Conservation (phyloP, 345 rosid species). For the Acer yangbiense region DNA sequence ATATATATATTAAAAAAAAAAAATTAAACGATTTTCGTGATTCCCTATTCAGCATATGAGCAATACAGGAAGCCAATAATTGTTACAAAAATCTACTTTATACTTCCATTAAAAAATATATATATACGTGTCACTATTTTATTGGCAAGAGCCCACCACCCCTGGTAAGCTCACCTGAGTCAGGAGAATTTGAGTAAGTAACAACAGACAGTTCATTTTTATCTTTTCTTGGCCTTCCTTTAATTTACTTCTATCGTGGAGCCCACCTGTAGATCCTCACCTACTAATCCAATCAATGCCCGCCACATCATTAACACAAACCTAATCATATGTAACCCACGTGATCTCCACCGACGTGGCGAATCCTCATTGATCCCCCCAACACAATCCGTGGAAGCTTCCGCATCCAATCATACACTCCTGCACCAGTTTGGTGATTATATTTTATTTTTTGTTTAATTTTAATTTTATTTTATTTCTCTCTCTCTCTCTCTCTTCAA, state of each 20-base stretch:
- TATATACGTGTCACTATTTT: background rate
- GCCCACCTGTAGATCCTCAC: background rate
- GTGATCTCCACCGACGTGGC: constrained; percentile 17
- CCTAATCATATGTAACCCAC: background rate
- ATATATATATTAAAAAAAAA: too few species aligned
- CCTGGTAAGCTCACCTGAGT: background rate
- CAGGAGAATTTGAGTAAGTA: background rate
- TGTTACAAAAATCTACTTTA: too few species aligned
- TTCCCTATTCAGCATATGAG: too few species aligned
- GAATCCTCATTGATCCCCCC: background rate
- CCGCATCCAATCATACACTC: background rate
- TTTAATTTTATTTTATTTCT: too few species aligned
- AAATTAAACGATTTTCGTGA: too few species aligned
- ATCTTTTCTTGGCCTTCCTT: background rate
- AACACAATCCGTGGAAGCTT: background rate
- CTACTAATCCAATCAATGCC: background rate
- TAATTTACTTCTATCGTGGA: background rate
- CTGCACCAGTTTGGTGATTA: background rate
- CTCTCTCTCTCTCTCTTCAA: background rate
- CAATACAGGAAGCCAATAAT: too few species aligned
- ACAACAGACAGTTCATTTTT: too few species aligned
- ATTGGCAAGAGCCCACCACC: background rate
- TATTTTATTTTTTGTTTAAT: too few species aligned
- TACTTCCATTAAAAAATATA: too few species aligned
- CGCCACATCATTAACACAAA: constrained; percentile 10